phyloP scores from a whole-genome alignment of 306 rosid species.

The Cicer yamashitae region DNA sequence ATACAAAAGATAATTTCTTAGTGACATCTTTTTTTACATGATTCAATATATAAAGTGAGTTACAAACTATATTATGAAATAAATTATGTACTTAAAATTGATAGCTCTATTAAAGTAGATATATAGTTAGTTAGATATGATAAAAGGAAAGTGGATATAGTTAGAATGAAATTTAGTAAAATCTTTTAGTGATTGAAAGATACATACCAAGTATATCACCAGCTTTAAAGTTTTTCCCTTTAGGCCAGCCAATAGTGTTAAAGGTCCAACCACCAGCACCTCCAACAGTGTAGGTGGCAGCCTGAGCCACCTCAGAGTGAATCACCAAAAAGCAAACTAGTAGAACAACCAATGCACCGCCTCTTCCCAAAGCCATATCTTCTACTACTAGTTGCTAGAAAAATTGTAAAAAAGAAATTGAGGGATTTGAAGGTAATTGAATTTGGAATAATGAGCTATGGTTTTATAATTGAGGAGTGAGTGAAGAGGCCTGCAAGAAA shows the following conservation, averaged over 20 bases:
- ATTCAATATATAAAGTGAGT: too few species aligned
- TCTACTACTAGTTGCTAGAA: not conserved
- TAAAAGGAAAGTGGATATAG: too few species aligned
- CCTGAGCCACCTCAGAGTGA: constrained; percentile 52
- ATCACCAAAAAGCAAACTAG: constrained; percentile 50
- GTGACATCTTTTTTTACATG: too few species aligned
- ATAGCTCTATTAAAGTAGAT: too few species aligned
- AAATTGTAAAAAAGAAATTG: not conserved
- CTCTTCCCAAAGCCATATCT: constrained; percentile 65
- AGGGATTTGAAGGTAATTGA: not conserved
- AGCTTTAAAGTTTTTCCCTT: constrained; percentile 63
- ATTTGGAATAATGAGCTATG: not conserved
- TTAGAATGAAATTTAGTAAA: too few species aligned
- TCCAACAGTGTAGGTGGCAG: constrained; percentile 64
- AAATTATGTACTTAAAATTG: too few species aligned
- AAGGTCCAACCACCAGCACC: constrained; percentile 69
- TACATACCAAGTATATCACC: constrained; percentile 79
- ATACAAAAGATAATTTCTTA: too few species aligned
- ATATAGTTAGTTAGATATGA: too few species aligned
- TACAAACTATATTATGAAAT: too few species aligned
- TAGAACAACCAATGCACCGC: constrained; percentile 63
- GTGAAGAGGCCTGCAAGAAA: not conserved
- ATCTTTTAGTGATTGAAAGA: not conserved
- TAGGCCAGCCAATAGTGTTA: constrained; percentile 58
- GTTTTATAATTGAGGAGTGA: constrained; percentile 39